phyloP scores from a whole-genome alignment of 768 basidiomycete genomes.

The Austroboletus eburneus region DNA sequence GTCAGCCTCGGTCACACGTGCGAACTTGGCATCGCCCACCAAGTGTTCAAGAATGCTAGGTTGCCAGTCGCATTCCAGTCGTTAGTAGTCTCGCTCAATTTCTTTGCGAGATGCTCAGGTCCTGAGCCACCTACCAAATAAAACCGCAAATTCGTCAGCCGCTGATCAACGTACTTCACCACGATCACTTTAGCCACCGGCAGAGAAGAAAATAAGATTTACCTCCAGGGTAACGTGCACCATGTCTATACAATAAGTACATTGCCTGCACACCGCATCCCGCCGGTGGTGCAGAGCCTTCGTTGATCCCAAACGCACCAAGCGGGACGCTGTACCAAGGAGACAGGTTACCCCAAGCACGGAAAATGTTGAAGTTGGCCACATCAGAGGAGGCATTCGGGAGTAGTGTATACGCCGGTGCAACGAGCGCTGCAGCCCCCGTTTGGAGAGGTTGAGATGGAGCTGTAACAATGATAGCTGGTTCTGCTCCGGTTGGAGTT shows the following conservation, averaged over 20 bases:
- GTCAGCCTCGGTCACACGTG: constrained; percentile 2
- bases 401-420: constrained; percentile 36
- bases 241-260: constrained; percentile 79
- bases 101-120: constrained; percentile 51
- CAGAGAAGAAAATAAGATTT: constrained; percentile 21
- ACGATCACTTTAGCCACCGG: constrained; percentile 37
- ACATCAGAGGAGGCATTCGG: constrained; percentile 9
- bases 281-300: constrained; percentile 63
- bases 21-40: constrained; percentile 41
- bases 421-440: constrained; percentile 60
- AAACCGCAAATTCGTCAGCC: background rate
- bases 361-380: constrained; percentile 57
- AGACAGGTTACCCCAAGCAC: constrained; percentile 79
- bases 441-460: constrained; percentile 77
- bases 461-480: constrained; percentile 67
- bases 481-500: constrained; percentile 78
- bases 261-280: constrained; percentile 69
- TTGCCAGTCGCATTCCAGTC: constrained; percentile 63
- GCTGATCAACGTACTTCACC: constrained; percentile 32
- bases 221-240: constrained; percentile 73
- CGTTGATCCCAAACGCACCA: constrained; percentile 68
- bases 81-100: constrained; percentile 49
- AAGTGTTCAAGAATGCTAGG: constrained; percentile 75
- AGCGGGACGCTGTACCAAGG: constrained; percentile 81
- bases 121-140: constrained; percentile 49